Evolutionary conservation across 441 rosid genomes (phyloP), one percentile per base, ranked within the genome.

Genomic region (Gossypium davidsonii): DNA sequence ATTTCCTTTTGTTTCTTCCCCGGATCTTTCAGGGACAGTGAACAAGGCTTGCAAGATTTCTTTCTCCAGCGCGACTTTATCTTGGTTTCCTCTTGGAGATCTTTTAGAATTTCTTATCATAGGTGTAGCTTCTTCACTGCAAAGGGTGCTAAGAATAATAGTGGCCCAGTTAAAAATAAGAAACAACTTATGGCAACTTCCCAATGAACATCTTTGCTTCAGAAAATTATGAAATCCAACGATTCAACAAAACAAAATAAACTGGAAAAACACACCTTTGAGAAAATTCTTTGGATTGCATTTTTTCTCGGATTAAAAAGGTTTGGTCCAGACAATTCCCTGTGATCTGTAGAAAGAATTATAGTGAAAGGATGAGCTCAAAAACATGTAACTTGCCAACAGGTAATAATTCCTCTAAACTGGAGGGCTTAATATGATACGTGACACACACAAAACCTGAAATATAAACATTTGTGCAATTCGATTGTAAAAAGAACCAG

Each of bases 41-140:
- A 88, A 88, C 57, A 85, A 79, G 58, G 87, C 67, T 70, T 80
- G 79, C 72, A 88, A 64, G 49, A 88, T 72, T 76, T 86, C 86
- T 73, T 71, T 80, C 78, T 80, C 83, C 79, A 82, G 82, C 70
- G 52, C 68, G 52, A 21, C 31, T 46, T 76, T 82, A 69, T 74
- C 70, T 25, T 48, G 3, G 23, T 25, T 67, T 49, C 42, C 9
- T 28, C 69, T 53, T 61, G 72, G 72, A 61, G 76, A 60, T 60
- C 60, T 65, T 69, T 49, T 72, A 57, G 75, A 53, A 61, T 67
- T 53, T 79, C 73, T 79, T 55, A 51, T 59, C 63, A 58, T 69
- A 60, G 48, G 80, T 67, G 74, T 73, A 73, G 73, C 77, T 64
- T 63, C 73, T 70, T 74, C 61, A 23, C 84, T 80, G 72, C 58